phyloP scores from a whole-genome alignment of 495 filamentous ascomycete species.

The Daldinia vernicosa region DNA sequence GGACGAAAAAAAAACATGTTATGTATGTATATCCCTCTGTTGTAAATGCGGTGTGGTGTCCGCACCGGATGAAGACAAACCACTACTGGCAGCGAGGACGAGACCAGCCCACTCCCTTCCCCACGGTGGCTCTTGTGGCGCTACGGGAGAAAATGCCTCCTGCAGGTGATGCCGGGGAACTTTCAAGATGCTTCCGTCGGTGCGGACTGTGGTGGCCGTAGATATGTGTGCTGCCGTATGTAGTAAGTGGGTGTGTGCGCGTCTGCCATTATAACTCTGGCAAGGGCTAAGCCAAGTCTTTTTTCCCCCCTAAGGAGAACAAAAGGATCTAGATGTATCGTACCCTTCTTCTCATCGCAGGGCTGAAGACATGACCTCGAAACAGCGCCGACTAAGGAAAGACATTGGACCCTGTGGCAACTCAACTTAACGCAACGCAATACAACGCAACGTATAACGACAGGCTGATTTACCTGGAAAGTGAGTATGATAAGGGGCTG shows the following conservation, averaged over 20 bases:
- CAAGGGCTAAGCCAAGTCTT: background rate
- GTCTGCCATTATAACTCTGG: background rate
- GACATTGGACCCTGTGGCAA: constrained; percentile 26
- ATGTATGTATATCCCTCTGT: background rate
- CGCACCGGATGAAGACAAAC: constrained; percentile 22
- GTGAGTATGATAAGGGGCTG: background rate
- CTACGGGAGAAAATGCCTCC: constrained; percentile 15
- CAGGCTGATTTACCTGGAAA: background rate
- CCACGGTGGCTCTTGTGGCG: constrained; percentile 32
- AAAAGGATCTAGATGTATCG: background rate
- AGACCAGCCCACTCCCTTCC: constrained; percentile 26
- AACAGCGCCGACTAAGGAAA: constrained; percentile 17
- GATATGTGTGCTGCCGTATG: constrained; percentile 13
- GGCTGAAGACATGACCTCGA: constrained; percentile 16
- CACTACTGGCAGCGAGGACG: constrained; percentile 10
- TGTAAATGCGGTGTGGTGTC: constrained; percentile 20
- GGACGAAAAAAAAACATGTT: background rate
- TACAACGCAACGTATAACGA: background rate
- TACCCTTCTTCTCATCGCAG: constrained; percentile 4
- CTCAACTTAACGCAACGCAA: background rate
- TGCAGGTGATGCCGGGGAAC: constrained; percentile 37
- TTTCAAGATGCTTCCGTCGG: constrained; percentile 23
- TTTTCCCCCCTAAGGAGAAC: background rate
- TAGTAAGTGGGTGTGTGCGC: constrained; percentile 17
- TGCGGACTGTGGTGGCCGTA: constrained; percentile 8